phyloP scores from a whole-genome alignment of 2,329 filamentous ascomycete genomes.

The Botrytis hyacinthi region DNA sequence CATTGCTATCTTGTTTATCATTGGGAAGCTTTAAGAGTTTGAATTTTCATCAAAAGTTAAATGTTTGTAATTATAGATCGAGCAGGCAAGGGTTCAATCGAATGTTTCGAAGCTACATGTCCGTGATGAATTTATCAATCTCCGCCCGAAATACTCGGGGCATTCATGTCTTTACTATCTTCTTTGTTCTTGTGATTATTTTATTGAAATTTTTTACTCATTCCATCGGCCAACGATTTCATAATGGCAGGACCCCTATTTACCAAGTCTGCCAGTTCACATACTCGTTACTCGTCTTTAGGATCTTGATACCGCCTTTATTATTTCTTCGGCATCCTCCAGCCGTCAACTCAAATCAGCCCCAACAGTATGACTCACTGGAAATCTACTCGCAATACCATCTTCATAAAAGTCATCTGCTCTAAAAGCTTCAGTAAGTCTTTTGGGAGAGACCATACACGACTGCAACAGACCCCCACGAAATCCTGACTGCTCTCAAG shows the following conservation, averaged over 20 bases:
- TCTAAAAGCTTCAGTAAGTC: background rate
- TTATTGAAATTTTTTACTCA: rapidly evolving
- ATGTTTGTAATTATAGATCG: background rate
- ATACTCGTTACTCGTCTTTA: background rate
- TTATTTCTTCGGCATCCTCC: background rate
- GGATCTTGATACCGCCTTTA: background rate
- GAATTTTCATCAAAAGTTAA: background rate
- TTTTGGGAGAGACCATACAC: conserved; percentile 23
- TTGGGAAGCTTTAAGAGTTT: conserved; percentile 1
- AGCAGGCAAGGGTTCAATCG: background rate
- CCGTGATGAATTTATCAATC: background rate
- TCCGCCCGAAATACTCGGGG: background rate
- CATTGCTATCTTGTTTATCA: background rate
- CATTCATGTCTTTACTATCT: background rate
- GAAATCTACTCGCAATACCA: background rate
- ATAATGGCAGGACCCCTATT: too few relatives aligned
- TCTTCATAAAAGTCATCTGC: background rate
- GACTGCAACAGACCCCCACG: conserved; percentile 5
- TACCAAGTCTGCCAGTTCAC: background rate
- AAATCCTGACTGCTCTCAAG: conserved; percentile 35
- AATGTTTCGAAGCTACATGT: background rate
- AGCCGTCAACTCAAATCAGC: background rate
- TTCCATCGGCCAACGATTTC: rapidly evolving
- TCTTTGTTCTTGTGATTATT: background rate
- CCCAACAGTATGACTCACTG: background rate